Base-by-base conservation (phyloP, 2,329 filamentous ascomycete species). In the Didymella segeticola region DNA sequence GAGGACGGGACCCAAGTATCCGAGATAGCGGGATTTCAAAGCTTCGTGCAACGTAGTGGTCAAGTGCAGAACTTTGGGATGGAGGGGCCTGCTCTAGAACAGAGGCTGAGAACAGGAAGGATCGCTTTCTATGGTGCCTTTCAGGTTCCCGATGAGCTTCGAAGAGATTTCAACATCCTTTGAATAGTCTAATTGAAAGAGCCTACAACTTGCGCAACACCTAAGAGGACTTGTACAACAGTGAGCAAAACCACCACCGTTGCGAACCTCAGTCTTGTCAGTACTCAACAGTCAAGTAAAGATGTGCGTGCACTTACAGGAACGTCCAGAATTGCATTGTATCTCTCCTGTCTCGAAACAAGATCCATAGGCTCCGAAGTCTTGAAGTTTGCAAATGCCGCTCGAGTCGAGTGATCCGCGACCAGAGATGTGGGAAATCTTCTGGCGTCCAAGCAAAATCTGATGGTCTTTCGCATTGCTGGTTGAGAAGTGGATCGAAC, bases 321-420 rank as follows among this genome's bases (percentile, higher is more conserved):
- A 66, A 64, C 5, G 64, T 64, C 63, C 62, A 66, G 20, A 63
- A 66, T 23, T 66, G 63, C 15, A 65, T 29, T 1, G 61, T 66
- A 33, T 66, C 63, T 31, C 60, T 61, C 2, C 57, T 50, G 45
- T 68, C 62, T 5, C 61, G 53, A 17, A 68, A 65, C 23, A 66
- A 29, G 10, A 66, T 56, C 62, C 61, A 65, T 4, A 66, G 50
- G 38, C 59, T 66, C 64, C 63, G 64, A 38, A 62, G 64, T 38
- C 62, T 63, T 2, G 61, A 54, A 0, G 42, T 29, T 25, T 63
- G 58, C 14, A 64, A 30, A 50, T 66, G 63, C 26, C 62, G 54
- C 17, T 66, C 63, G 14, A 67, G 49, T 3, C 52, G 36, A 38
- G 47, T 52, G 31, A 67, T 66, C 2, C 63, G 46, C 20, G 53